Evolutionary conservation across 192 early-diverging fungal species (phyloP), one percentile per base, ranked within the genome.

Genomic region (Spinellus fusiger): DNA sequence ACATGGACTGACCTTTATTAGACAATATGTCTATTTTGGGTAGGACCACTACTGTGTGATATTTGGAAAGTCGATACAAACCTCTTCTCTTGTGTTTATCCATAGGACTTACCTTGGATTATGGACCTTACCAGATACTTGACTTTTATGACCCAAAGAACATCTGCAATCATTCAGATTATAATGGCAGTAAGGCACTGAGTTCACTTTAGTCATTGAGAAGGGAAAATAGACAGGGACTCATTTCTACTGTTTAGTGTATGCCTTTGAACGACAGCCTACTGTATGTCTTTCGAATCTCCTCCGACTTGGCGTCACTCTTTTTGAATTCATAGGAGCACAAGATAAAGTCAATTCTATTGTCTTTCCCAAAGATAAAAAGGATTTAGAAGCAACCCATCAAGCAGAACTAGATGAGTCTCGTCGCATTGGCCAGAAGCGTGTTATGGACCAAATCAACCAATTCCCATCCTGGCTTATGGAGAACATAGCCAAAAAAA

Each of bases 1-100:
- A n/a, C n/a, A n/a, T n/a, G n/a, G n/a, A n/a, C n/a, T n/a, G n/a
- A n/a, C n/a, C n/a, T 33, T 0, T 20, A 22, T 44, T 51, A 62
- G 93, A 95, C 69, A 95, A 95, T 60, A 89, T 93, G 86, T 92
- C 89, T 2, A 66, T 93, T 1, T 62, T 91, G 22, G 90, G 64
- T 51, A 26, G 29, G 54, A 5, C 35, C 4, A 33, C 18, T 9
- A 29, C 27, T 2, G n/a, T 22, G 15, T 26, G n/a, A n/a, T n/a
- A n/a, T n/a, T n/a, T n/a, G n/a, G n/a, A 38, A n/a, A 49, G 5
- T 46, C 20, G 3, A 49, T 27, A 15, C 37, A 15, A 28, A 23
- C 23, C 58, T 48, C 22, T 20, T 44, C 20, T 2, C 15, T 31
- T 27, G 22, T 56, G 32, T 54, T 23, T 13, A n/a, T 6, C 48